phyloP scores from a whole-genome alignment of 2,329 filamentous ascomycete species.

The Penicillium psychrosexuale region DNA sequence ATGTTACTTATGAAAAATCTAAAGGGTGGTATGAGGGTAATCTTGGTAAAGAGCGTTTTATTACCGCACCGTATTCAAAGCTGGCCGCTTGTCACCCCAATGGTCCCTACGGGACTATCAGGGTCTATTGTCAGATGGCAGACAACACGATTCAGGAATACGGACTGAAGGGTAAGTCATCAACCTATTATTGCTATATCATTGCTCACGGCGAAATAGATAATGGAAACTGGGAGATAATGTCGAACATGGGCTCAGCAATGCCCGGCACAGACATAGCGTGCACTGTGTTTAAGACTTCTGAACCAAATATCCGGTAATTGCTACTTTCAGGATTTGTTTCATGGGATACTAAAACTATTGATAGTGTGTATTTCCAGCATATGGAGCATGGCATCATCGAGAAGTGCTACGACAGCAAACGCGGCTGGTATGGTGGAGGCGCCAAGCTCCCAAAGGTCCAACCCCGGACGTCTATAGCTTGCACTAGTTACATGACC shows the following conservation, averaged over 20 bases:
- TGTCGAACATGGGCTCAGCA: constrained; percentile 7
- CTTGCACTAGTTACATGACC: not conserved
- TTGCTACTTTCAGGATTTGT: not conserved
- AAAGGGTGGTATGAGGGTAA: not conserved
- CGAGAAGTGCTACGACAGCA: not conserved
- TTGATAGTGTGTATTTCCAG: not conserved
- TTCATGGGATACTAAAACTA: not conserved
- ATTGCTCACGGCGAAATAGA: not conserved
- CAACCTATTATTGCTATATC: accelerated
- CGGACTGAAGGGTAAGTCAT: not conserved
- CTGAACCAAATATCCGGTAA: not conserved
- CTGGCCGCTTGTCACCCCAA: not conserved
- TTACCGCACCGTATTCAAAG: not conserved
- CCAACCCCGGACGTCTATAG: not conserved
- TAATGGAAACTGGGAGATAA: constrained; percentile 3
- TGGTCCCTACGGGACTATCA: not conserved
- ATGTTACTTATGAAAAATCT: not conserved
- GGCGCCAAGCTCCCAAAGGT: not conserved
- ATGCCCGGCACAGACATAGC: constrained; percentile 12
- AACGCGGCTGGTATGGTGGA: not conserved
- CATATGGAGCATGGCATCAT: not conserved
- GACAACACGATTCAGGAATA: not conserved
- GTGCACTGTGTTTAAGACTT: constrained; percentile 1
- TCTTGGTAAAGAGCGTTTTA: not conserved
- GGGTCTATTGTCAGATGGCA: not conserved